phyloP scores from a whole-genome alignment of 768 basidiomycete genomes.

The Leccinum incarnatum region DNA sequence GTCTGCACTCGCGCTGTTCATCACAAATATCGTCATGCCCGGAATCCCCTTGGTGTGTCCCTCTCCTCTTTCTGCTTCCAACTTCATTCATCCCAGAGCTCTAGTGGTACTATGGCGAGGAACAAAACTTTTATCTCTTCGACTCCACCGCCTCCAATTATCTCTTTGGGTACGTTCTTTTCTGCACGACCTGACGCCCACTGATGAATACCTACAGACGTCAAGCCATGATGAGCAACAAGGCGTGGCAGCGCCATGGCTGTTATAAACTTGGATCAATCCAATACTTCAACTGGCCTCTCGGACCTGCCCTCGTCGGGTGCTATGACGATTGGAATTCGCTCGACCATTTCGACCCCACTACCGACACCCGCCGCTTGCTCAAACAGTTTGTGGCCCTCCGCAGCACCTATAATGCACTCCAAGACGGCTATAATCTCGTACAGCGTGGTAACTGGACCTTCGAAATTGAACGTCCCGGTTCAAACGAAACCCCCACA shows the following conservation, averaged over 20 bases:
- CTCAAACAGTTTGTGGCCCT: constrained; percentile 72
- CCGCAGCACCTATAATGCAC: constrained; percentile 61
- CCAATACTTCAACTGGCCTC: constrained; percentile 93
- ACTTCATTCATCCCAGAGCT: background rate
- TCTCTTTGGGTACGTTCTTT: constrained; percentile 67
- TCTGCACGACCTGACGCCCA: background rate
- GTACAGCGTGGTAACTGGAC: constrained; percentile 88
- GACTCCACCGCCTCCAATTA: constrained; percentile 92
- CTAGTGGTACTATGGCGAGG: constrained; percentile 86
- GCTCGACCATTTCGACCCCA: constrained; percentile 93
- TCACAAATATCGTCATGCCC: constrained; percentile 79
- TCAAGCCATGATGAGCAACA: constrained; percentile 84
- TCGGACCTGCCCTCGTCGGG: constrained; percentile 74
- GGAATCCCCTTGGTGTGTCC: constrained; percentile 71
- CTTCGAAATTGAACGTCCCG: constrained; percentile 69
- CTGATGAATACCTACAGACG: constrained; percentile 52
- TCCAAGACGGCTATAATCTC: constrained; percentile 88
- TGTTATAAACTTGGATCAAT: constrained; percentile 88
- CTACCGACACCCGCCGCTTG: constrained; percentile 69
- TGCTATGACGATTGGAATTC: constrained; percentile 91
- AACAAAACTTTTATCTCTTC: constrained; percentile 84
- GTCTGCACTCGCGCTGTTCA: constrained; percentile 74
- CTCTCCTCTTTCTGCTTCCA: background rate
- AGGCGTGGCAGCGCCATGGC: constrained; percentile 90
- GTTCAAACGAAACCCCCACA: constrained; percentile 76